Conservation (phyloP, 805 yeast genomes). For the Pichia membranifaciens region DNA sequence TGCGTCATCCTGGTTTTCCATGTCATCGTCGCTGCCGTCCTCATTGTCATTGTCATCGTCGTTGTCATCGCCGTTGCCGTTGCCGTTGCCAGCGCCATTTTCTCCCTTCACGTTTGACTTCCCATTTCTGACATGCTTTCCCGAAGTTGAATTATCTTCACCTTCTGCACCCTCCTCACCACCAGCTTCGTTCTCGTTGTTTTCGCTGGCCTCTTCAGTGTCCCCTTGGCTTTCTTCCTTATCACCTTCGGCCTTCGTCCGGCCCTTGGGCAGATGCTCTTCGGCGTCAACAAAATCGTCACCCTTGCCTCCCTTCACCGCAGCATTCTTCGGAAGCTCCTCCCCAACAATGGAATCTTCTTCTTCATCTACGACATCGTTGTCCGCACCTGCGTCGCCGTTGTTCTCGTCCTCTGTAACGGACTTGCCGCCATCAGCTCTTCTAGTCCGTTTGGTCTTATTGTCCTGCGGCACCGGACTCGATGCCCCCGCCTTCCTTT, state of each 20-base stretch:
- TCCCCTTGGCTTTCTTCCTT: not conserved
- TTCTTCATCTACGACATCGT: not conserved
- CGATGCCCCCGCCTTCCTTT: not conserved
- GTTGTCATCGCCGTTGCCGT: not conserved
- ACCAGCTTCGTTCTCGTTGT: not conserved
- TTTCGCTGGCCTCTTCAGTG: not conserved
- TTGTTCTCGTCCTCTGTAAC: not conserved
- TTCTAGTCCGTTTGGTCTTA: not conserved
- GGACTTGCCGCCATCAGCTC: not conserved
- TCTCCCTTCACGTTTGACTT: too few species aligned
- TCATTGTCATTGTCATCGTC: not conserved
- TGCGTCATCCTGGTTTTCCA: too few species aligned
- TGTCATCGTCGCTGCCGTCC: not conserved
- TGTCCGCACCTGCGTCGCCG: too few species aligned
- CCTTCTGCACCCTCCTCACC: not conserved
- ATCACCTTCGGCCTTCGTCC: not conserved
- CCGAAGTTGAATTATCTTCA: too few species aligned
- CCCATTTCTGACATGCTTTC: too few species aligned
- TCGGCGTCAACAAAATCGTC: not conserved
- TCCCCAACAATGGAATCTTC: not conserved
- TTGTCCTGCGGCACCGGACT: not conserved
- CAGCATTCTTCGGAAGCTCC: too few species aligned
- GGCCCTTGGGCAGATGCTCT: not conserved
- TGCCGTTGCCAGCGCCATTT: too few species aligned
- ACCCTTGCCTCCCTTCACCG: not conserved